Evolutionary conservation across 768 basidiomycete species (phyloP).

Genomic region (Mycena vulgaris): DNA sequence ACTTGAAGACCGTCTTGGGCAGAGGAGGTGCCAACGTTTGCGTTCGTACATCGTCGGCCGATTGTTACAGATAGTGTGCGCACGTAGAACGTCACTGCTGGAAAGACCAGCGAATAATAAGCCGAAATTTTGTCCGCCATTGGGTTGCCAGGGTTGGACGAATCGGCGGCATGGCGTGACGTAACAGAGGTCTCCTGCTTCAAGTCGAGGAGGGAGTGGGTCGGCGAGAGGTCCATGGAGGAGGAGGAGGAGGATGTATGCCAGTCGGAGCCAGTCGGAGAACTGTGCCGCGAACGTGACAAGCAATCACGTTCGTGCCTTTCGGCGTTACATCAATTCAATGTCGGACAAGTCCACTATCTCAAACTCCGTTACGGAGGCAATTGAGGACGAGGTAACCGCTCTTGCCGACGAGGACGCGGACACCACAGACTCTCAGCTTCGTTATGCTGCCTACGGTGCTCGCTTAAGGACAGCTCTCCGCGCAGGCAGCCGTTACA

Average conservation of each 20-base stretch:
- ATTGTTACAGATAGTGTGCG: constrained; percentile 96
- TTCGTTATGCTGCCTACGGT: constrained; percentile 84
- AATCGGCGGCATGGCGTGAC: no score
- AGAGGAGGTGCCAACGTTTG: constrained; percentile 67
- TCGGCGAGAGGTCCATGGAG: constrained; percentile 9
- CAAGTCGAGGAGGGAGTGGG: constrained; percentile 37
- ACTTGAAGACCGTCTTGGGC: constrained; percentile 72
- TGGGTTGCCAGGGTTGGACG: no score
- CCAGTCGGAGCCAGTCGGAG: no score
- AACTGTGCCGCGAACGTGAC: neutral
- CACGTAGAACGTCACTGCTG: constrained; percentile 96
- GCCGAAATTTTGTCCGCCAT: constrained; percentile 88
- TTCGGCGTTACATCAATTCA: no score
- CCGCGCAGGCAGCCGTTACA: constrained; percentile 77
- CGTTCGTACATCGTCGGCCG: constrained; percentile 85
- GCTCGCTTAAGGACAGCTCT: constrained; percentile 84
- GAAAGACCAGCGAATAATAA: constrained; percentile 95
- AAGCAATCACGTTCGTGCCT: constrained; percentile 1
- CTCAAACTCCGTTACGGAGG: constrained; percentile 48
- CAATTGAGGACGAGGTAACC: constrained; percentile 66
- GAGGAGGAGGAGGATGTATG: no score
- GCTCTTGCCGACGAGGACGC: constrained; percentile 74
- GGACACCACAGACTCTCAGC: constrained; percentile 76
- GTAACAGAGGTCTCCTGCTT: constrained; percentile 21
- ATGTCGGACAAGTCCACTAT: constrained; percentile 48